These are phyloP conservation scores for Phalaenopsis hybrid DNA, from an alignment of 116 monocot species.

Conservation along the genomic window DNA sequence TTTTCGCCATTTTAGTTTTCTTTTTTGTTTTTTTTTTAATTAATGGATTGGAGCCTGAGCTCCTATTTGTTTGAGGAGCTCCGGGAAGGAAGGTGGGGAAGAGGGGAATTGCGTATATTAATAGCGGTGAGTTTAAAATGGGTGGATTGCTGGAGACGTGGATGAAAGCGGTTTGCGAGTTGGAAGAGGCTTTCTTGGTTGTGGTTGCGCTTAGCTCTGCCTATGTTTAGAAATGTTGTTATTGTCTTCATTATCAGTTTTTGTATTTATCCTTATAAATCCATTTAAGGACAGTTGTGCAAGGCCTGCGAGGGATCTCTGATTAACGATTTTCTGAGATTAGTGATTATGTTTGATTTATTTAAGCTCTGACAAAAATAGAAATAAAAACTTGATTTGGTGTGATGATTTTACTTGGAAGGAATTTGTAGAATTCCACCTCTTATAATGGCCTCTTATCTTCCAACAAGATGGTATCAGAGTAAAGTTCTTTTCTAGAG, in stretches of 20 bases:
- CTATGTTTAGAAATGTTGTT: neutral
- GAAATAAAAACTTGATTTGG: too few species aligned
- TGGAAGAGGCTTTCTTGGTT: neutral
- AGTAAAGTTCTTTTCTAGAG: too few species aligned
- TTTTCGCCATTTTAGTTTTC: slow-evolving; percentile 24
- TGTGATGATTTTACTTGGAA: too few species aligned
- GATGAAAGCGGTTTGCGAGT: slow-evolving; percentile 3
- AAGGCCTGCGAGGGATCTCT: too few species aligned
- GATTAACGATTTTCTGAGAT: too few species aligned
- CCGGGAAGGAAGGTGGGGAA: neutral
- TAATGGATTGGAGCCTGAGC: neutral
- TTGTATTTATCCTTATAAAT: neutral
- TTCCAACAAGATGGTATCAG: too few species aligned
- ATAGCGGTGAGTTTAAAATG: neutral
- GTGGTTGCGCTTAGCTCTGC: neutral
- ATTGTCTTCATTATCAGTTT: neutral
- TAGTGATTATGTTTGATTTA: too few species aligned
- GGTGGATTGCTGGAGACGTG: neutral
- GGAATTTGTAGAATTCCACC: too few species aligned
- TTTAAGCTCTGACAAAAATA: too few species aligned
- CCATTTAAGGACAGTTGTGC: neutral
- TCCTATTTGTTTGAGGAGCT: neutral
- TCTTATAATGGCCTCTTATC: too few species aligned
- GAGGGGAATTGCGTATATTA: neutral
- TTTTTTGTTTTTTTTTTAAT: too few species aligned